Percentiles rank a stretch among this genome's conserved stretches.
Evolutionary conservation across 805 yeast species (phyloP).

Genomic region (Kockiozyma suomiensis): DNA sequence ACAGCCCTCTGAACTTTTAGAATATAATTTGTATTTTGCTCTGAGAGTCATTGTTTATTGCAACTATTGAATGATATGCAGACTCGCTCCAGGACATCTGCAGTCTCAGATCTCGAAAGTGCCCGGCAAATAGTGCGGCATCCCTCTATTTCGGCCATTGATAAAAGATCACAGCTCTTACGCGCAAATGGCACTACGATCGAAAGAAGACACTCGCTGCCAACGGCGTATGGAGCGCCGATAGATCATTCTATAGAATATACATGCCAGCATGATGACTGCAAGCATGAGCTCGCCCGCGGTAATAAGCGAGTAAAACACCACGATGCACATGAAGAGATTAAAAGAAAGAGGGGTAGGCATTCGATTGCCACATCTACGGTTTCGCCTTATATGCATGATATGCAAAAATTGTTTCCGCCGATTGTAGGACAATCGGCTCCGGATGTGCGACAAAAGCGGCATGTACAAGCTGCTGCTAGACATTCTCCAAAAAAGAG

Average conservation of each 20-base stretch:
- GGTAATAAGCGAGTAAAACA: background rate
- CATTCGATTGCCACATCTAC: conserved; percentile 13
- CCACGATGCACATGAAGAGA: background rate
- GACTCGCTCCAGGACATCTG: background rate
- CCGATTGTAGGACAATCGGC: background rate
- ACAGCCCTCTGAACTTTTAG: too few relatives aligned
- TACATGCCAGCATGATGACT: background rate
- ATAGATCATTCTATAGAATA: background rate
- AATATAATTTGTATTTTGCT: background rate
- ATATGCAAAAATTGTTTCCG: conserved; percentile 9
- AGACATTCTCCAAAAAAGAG: background rate
- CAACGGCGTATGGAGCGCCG: background rate
- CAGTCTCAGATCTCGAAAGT: background rate
- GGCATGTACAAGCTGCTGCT: background rate
- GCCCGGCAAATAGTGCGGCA: background rate
- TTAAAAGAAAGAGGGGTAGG: background rate
- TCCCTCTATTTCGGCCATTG: background rate
- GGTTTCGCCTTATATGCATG: background rate
- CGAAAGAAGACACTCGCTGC: background rate
- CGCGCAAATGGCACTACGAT: background rate
- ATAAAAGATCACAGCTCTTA: background rate
- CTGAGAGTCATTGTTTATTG: background rate
- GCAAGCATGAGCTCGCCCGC: background rate
- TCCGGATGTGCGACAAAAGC: background rate
- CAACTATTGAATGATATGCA: background rate